Evolutionary conservation across 1,284 basidiomycete genomes (phyloP), one percentile per base, ranked within the genome.

Genomic region (Erythrobasidium hasegawianum): DNA sequence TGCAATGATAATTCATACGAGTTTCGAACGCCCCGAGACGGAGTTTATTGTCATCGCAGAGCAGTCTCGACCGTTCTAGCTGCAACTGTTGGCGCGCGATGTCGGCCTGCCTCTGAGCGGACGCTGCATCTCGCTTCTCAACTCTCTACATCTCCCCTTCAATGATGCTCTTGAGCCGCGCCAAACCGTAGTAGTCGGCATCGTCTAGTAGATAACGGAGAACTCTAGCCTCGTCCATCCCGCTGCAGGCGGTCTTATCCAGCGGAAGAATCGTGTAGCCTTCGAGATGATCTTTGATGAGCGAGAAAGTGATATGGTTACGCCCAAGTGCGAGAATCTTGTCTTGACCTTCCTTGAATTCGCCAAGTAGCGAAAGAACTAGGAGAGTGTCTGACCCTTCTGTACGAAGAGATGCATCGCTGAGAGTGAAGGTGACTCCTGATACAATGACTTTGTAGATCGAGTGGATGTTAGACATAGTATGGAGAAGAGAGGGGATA

Each of bases 221-320:
- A 7, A 38, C 41, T 22, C 58, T 47, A 18, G 47, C 43, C 14
- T 49, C 47, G 10, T 38, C 39, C 58, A 59, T 38, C 3, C 45
- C 58, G 49, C 33, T 38, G 11, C 43, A 33, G 33, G 33, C 33
- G 4, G 33, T 24, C 4, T 4, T 11, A 50, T 59, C 58, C 18
- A 59, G 20, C 8, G 58, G 58, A 13, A 50, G 39, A 9, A 59
- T 50, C 14, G 22, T 47, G 52, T 59, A 59, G n/a, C 58, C 58
- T 7, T 43, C 39, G 20, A 59, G 49, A 18, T 59, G 58, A 59
- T 59, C 58, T n/a, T 49, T 18, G 11, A 59, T 59, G 33, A 59
- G 16, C n/a, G 20, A 39, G 27, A 59, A 59, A 2, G 52, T 38
- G 20, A 7, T 49, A 33, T 41, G 58, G 29, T 50, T n/a, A 18